Evolutionary conservation across 75 land plant species (phyloP).

Genomic region (Picea glauca): DNA sequence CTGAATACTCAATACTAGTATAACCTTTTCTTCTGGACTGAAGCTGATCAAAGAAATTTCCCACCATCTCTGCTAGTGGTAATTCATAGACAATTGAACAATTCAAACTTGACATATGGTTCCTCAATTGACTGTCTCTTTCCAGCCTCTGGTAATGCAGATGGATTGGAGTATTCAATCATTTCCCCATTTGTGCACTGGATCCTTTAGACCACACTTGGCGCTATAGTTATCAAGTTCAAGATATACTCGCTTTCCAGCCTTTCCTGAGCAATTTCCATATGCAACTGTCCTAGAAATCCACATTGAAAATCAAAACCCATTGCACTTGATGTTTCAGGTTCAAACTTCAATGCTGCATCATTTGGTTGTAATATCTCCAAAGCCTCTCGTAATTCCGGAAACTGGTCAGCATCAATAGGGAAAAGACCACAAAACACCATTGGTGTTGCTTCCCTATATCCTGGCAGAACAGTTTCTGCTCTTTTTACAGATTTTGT

Average conservation of each 20-base stretch:
- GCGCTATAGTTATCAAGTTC: constrained; percentile 77
- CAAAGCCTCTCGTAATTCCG: constrained; percentile 52
- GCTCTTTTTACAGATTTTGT: constrained; percentile 73
- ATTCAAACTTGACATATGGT: constrained; percentile 88
- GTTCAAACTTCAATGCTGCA: constrained; percentile 97
- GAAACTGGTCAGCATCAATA: constrained; percentile 94
- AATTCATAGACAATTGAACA: constrained; percentile 72
- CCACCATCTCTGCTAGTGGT: constrained; percentile 97
- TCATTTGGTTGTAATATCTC: too few relatives aligned
- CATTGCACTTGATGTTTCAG: constrained; percentile 61
- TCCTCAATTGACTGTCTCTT: constrained; percentile 75
- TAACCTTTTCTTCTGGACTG: constrained; percentile 97
- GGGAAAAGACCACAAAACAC: constrained; percentile 99
- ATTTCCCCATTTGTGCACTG: constrained; percentile 66
- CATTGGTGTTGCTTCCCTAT: constrained; percentile 94
- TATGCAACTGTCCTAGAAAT: constrained; percentile 89
- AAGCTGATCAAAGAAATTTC: constrained; percentile 96
- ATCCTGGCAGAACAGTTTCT: constrained; percentile 73
- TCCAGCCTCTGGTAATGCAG: constrained; percentile 81
- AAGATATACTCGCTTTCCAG: constrained; percentile 65
- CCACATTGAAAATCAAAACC: constrained; percentile 71
- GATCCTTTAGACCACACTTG: constrained; percentile 93
- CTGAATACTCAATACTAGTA: constrained; percentile 96
- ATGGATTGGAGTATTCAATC: constrained; percentile 94
- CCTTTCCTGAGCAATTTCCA: constrained; percentile 99